Percentiles rank a stretch among this genome's conserved stretches.
phyloP scores from a whole-genome alignment of 1,284 basidiomycete species.

The Ganoderma boninense region DNA sequence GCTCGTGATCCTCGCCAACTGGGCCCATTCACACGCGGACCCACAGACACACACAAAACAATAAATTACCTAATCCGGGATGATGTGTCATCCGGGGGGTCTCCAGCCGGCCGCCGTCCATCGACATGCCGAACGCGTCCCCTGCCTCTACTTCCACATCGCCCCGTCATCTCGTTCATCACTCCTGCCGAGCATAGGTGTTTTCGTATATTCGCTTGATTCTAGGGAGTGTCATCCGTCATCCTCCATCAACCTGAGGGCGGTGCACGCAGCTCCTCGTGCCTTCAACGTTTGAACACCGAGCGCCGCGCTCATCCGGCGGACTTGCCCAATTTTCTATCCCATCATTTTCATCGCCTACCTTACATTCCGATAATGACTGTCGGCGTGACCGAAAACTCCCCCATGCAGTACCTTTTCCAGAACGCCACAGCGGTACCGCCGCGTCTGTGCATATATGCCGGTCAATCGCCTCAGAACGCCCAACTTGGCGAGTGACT shows the following conservation, averaged over 20 bases:
- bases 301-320: slow-evolving; percentile 10
- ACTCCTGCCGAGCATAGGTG: background rate
- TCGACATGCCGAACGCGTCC: background rate
- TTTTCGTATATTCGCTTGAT: background rate
- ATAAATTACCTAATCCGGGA: slow-evolving; percentile 12
- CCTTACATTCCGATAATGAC: background rate
- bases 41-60: slow-evolving; percentile 25
- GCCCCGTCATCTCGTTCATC: no score
- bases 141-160: no score
- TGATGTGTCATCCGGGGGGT: background rate
- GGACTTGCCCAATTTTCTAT: slow-evolving; percentile 1
- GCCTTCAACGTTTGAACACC: slow-evolving; percentile 12
- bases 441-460: background rate
- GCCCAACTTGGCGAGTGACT: background rate
- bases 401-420: background rate
- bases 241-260: slow-evolving; percentile 10
- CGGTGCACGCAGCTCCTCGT: slow-evolving; percentile 11
- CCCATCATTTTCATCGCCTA: background rate
- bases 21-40: slow-evolving; percentile 23
- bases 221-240: slow-evolving; percentile 6
- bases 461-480: background rate
- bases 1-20: slow-evolving; percentile 13
- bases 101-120: no score
- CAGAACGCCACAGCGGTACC: background rate
- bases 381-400: background rate